Percentiles rank a stretch among this genome's conserved stretches.
Conservation (phyloP, 306 rosid genomes). For the Spatholobus suberectus region DNA sequence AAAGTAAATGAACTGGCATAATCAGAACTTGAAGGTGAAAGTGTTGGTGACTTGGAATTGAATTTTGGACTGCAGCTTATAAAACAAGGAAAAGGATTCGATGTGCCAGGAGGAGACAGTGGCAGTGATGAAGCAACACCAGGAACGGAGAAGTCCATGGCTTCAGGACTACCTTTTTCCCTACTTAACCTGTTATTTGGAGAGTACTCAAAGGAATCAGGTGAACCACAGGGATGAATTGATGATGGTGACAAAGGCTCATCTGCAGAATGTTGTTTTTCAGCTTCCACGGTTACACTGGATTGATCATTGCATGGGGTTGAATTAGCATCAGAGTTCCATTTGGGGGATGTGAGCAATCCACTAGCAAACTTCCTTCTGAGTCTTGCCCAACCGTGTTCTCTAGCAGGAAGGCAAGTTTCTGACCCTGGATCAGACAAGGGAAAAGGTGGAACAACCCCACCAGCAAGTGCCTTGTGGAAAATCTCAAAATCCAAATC, state of each 20-base stretch:
- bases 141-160: slow-evolving; percentile 45
- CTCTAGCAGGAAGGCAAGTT: slow-evolving; percentile 86
- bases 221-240: slow-evolving; percentile 62
- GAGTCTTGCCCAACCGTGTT: slow-evolving; percentile 81
- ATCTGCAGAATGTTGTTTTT: slow-evolving; percentile 38
- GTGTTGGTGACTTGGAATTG: slow-evolving; percentile 71
- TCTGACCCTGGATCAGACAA: slow-evolving; percentile 69
- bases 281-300: slow-evolving; percentile 46
- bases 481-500: slow-evolving; percentile 84
- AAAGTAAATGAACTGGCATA: slow-evolving; percentile 77
- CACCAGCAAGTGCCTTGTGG: slow-evolving; percentile 82
- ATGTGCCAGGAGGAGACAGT: slow-evolving; percentile 52
- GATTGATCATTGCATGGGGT: slow-evolving; percentile 31
- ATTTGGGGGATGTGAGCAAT: slow-evolving; percentile 57
- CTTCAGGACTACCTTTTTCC: slow-evolving; percentile 43
- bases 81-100: slow-evolving; percentile 67
- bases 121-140: slow-evolving; percentile 51
- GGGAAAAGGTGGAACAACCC: slow-evolving; percentile 86
- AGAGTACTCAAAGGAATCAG: slow-evolving; percentile 69
- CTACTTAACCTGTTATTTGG: slow-evolving; percentile 54
- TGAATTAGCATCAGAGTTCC: slow-evolving; percentile 30
- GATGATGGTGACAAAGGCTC: slow-evolving; percentile 64
- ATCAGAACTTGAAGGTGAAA: slow-evolving; percentile 90
- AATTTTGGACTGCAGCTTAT: slow-evolving; percentile 57
- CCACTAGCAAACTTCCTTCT: slow-evolving; percentile 63